These are phyloP conservation scores for Leptosphaerulina australis DNA, from an alignment of 2,329 filamentous ascomycete genomes.

Conservation along the genomic window DNA sequence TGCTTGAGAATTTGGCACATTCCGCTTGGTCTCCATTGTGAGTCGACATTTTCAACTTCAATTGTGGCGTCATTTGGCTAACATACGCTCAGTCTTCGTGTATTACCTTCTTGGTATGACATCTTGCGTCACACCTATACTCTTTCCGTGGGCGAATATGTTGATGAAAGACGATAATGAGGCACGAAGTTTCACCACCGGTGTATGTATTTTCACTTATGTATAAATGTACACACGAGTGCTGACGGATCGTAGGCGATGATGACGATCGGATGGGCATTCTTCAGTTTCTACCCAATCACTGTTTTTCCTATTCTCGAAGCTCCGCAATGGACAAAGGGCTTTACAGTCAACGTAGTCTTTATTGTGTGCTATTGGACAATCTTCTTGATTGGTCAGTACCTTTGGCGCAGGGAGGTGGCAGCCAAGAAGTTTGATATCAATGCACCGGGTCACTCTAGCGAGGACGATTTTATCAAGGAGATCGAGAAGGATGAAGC, in stretches of 20 bases:
- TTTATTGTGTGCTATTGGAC: constrained; percentile 37
- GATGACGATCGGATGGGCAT: constrained; percentile 44
- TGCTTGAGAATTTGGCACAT: constrained; percentile 57
- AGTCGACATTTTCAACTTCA: constrained; percentile 2
- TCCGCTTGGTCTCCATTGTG: constrained; percentile 47
- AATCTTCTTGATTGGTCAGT: constrained; percentile 42
- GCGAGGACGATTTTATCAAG: constrained; percentile 15
- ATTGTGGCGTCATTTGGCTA: not conserved
- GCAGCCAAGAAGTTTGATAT: constrained; percentile 6
- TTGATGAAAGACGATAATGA: constrained; percentile 50
- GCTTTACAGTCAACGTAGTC: constrained; percentile 34
- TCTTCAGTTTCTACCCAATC: constrained; percentile 39
- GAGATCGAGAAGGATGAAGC: constrained; percentile 2
- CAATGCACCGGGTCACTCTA: constrained; percentile 5
- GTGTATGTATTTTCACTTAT: constrained; percentile 6
- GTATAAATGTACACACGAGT: not conserved
- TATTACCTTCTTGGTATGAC: constrained; percentile 36
- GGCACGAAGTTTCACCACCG: constrained; percentile 45
- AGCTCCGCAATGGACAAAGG: constrained; percentile 38
- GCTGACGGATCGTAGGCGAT: constrained; percentile 27
- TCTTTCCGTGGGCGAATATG: constrained; percentile 36
- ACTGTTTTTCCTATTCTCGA: constrained; percentile 39
- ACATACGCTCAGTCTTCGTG: constrained; percentile 22
- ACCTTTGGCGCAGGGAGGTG: constrained; percentile 35
- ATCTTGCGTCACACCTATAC: constrained; percentile 33